phyloP scores from a whole-genome alignment of 345 rosid species.

The Ceriops tagal region DNA sequence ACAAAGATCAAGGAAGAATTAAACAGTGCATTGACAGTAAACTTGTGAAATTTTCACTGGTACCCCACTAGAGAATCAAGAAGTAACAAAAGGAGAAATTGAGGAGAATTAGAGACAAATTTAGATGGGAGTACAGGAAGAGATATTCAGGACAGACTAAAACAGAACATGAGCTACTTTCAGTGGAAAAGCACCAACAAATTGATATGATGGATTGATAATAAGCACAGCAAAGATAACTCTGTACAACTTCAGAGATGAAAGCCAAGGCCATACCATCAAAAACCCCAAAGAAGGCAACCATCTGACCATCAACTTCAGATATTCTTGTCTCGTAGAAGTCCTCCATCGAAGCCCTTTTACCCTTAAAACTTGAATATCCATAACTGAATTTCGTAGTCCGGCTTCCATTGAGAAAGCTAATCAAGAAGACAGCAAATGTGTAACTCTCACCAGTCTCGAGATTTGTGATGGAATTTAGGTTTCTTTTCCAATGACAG shows the following conservation, averaged over 20 bases:
- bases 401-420: constrained; percentile 36
- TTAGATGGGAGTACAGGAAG: background rate
- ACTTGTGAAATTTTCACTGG: too few species aligned
- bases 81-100: too few species aligned
- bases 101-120: too few species aligned
- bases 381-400: constrained; percentile 47
- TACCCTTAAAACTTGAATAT: constrained; percentile 54
- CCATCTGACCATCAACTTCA: constrained; percentile 54
- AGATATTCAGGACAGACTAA: background rate
- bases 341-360: constrained; percentile 65
- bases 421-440: constrained; percentile 6
- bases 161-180: background rate
- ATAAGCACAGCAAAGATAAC: background rate
- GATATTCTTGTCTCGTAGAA: constrained; percentile 53
- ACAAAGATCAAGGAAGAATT: too few species aligned
- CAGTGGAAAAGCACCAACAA: background rate
- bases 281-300: constrained; percentile 60
- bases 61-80: too few species aligned
- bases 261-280: constrained; percentile 38
- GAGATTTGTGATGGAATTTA: background rate
- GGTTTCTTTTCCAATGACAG: background rate
- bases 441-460: background rate
- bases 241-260: background rate
- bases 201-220: background rate
- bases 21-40: too few species aligned